Evolutionary conservation across 257 asterid genomes (phyloP), one percentile per base, ranked within the genome.

Genomic region (Solanum medicagineum): DNA sequence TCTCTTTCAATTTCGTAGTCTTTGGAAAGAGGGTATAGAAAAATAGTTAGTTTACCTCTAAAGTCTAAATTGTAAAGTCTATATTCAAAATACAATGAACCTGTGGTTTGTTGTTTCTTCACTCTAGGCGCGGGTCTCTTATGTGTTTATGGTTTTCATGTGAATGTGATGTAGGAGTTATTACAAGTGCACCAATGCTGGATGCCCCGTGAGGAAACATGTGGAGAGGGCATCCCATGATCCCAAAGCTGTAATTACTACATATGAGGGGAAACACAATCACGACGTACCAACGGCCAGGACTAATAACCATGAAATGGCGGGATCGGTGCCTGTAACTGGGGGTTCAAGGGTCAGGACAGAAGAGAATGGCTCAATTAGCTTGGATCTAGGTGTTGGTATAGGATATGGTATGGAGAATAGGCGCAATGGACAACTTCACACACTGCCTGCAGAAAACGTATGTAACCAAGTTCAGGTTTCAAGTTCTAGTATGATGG

Each of bases 211-310:
- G 83, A 89, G 99, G 89, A 97, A 97, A 88, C 99, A 95, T 17
- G 99, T 97, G 79, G 99, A 97, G 85, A 92, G 99, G 91, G 99
- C 99, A 24, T 94, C 98, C 5, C 97, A 97, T 73, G 99, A 97
- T 87, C 97, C 97, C 11, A 95, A 93, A 93, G 97, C 98, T 59
- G 99, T 97, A 71, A 95, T 97, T 85, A 97, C 99, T 26, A 94
- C 99, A 7, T 97, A 97, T 14, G 99, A 97, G 87, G 98, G 99
- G 17, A 97, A 95, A 88, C 99, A 95, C 94, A 94, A 93, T 91
- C 98, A 97, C 16, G 96, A 95, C 17, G 97, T 97, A 69, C 98
- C 98, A 1, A 88, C 91, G 57, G 94, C 96, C 36, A 91, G 90
- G 88, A 91, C 90, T 89, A 93, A 88, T 89, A 92, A 89, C 92